phyloP scores from a whole-genome alignment of 2,329 filamentous ascomycete genomes.

The Torrubiellomyces zombiae region DNA sequence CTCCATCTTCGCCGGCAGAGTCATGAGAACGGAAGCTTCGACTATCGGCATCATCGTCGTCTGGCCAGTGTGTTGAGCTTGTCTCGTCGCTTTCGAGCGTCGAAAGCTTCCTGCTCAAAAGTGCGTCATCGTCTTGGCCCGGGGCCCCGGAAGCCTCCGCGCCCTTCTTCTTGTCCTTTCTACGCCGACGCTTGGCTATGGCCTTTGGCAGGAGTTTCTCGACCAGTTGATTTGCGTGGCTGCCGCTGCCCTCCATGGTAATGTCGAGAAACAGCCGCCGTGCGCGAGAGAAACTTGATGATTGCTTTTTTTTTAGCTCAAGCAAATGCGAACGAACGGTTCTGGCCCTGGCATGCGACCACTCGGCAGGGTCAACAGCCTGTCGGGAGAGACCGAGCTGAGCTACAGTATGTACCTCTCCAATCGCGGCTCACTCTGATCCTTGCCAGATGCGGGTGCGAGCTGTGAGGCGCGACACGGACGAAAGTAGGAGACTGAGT shows the following conservation, averaged over 20 bases:
- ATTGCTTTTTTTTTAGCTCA: too few relatives aligned
- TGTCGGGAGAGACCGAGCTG: too few relatives aligned
- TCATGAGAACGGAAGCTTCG: constrained; percentile 18
- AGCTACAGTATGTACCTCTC: too few relatives aligned
- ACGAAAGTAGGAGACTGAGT: too few relatives aligned
- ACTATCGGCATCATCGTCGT: constrained; percentile 16
- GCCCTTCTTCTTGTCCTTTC: constrained; percentile 26
- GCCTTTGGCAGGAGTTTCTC: constrained; percentile 37
- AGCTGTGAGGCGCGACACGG: too few relatives aligned
- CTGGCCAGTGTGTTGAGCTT: constrained; percentile 12
- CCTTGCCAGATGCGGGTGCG: too few relatives aligned
- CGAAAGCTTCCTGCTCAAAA: constrained; percentile 14
- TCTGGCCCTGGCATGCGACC: too few relatives aligned
- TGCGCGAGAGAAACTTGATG: not conserved
- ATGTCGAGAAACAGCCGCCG: too few relatives aligned
- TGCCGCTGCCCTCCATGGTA: constrained; percentile 10
- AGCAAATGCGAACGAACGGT: too few relatives aligned
- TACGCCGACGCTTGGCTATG: constrained; percentile 31
- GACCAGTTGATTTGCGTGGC: constrained; percentile 14
- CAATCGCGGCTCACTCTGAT: too few relatives aligned
- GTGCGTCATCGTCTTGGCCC: constrained; percentile 14
- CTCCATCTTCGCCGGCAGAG: constrained; percentile 13
- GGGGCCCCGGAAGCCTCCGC: constrained; percentile 16
- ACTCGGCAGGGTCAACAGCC: too few relatives aligned
- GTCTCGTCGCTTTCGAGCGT: constrained; percentile 19